Percentiles rank a stretch among this genome's conserved stretches.
Evolutionary conservation across 495 filamentous ascomycete species (phyloP).

Genomic region (Apiosordaria backusii): DNA sequence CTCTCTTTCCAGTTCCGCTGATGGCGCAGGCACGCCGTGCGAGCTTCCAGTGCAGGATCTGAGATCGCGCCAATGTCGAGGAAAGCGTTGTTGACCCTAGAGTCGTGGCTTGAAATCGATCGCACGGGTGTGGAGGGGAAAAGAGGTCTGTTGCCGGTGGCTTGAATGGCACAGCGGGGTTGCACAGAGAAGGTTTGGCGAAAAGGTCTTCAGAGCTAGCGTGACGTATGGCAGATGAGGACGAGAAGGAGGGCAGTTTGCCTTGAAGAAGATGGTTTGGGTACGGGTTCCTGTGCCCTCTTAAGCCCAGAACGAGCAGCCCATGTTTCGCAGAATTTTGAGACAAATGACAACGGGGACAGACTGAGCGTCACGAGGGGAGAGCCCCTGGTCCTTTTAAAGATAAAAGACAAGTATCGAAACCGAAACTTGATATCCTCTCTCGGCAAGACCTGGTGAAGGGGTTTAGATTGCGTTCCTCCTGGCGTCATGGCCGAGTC

Average conservation of each 20-base stretch:
- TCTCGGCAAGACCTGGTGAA: slow-evolving; percentile 17
- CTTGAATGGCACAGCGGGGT: slow-evolving; percentile 20
- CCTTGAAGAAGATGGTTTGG: slow-evolving; percentile 11
- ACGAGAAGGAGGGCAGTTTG: slow-evolving; percentile 10
- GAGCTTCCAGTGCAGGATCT: slow-evolving; percentile 25
- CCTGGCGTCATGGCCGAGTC: slow-evolving; percentile 15
- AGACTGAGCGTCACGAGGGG: slow-evolving; percentile 26
- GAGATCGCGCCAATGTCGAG: slow-evolving; percentile 22
- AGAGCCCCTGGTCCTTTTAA: slow-evolving; percentile 30
- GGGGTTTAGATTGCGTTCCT: slow-evolving; percentile 27
- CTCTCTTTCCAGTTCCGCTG: slow-evolving; percentile 17
- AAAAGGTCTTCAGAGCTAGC: slow-evolving; percentile 10
- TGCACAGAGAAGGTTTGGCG: slow-evolving; percentile 20
- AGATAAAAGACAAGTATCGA: slow-evolving; percentile 19
- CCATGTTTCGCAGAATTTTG: slow-evolving; percentile 34
- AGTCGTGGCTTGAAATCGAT: slow-evolving; percentile 27
- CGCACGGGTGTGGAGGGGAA: slow-evolving; percentile 23
- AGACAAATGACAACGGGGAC: slow-evolving; percentile 33
- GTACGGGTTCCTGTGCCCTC: slow-evolving; percentile 29
- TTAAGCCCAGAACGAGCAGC: slow-evolving; percentile 23
- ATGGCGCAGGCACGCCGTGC: slow-evolving; percentile 25
- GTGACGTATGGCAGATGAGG: slow-evolving; percentile 8
- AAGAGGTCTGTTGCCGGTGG: slow-evolving; percentile 18
- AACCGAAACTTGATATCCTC: slow-evolving; percentile 22
- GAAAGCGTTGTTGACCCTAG: slow-evolving; percentile 24